Evolutionary conservation across 2,329 filamentous ascomycete species (phyloP).

Genomic region (Aureobasidium pullulans): DNA sequence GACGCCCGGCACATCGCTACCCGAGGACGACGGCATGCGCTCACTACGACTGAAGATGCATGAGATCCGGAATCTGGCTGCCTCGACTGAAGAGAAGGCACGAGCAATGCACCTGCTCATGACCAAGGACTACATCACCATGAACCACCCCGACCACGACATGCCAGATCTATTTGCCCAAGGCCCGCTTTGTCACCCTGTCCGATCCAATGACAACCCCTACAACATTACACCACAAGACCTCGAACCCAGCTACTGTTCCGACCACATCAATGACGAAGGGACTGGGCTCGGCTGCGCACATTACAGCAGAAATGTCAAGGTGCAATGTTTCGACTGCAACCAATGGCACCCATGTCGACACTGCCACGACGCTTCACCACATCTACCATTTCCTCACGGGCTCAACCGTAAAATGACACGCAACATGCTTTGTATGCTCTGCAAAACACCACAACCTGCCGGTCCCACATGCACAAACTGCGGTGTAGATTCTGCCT

Average conservation of each 20-base stretch:
- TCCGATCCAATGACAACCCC: constrained; percentile 21
- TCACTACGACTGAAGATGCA: constrained; percentile 40
- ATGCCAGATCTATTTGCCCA: neutral
- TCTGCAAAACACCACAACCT: constrained; percentile 76
- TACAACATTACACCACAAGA: constrained; percentile 29
- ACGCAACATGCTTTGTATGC: constrained; percentile 95
- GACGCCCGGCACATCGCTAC: constrained; percentile 24
- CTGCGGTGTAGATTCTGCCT: constrained; percentile 70
- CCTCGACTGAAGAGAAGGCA: constrained; percentile 43
- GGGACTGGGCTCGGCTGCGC: constrained; percentile 63
- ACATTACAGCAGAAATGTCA: constrained; percentile 94
- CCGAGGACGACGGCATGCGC: constrained; percentile 45
- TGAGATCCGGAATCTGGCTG: constrained; percentile 36
- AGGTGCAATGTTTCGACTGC: constrained; percentile 87
- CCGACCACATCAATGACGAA: constrained; percentile 39
- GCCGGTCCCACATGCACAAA: constrained; percentile 69
- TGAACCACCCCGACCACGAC: neutral
- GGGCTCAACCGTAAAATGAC: constrained; percentile 73
- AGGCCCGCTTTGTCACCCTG: constrained; percentile 4
- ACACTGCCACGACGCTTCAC: constrained; percentile 89
- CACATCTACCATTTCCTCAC: constrained; percentile 38
- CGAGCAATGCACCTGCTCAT: constrained; percentile 42
- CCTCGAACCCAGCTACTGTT: constrained; percentile 27
- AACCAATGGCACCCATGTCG: constrained; percentile 90
- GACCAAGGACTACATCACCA: constrained; percentile 38